Percentiles rank a stretch among this genome's conserved stretches.
phyloP scores from a whole-genome alignment of 1,139 yeast species.

The Hanseniaspora sp. region DNA sequence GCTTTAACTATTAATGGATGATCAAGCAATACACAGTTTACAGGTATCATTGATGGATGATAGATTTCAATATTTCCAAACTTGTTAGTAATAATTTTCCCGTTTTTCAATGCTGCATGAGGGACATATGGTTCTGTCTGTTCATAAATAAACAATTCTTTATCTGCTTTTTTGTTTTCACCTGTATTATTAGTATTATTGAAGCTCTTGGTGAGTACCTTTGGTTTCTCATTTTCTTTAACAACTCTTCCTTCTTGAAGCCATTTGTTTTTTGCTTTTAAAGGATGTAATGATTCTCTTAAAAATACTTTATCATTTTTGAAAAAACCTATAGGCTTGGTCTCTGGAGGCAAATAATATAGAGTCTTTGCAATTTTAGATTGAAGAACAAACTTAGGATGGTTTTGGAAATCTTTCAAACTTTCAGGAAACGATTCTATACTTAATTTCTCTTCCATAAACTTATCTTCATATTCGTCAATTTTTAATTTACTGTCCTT shows the following conservation, averaged over 20 bases:
- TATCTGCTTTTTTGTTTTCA: constrained; percentile 34
- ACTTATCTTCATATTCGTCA: constrained; percentile 62
- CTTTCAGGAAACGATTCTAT: constrained; percentile 83
- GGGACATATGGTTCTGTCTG: constrained; percentile 68
- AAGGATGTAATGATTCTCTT: constrained; percentile 49
- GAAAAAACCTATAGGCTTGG: constrained; percentile 63
- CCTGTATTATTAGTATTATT: constrained; percentile 31
- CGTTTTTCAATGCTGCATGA: constrained; percentile 45
- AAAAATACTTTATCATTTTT: constrained; percentile 46
- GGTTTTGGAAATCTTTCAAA: constrained; percentile 71
- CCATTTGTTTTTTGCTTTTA: constrained; percentile 78
- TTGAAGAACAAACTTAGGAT: constrained; percentile 78
- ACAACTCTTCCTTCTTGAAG: constrained; percentile 67
- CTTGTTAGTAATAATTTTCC: constrained; percentile 60
- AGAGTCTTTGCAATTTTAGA: constrained; percentile 45
- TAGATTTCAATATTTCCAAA: constrained; percentile 78
- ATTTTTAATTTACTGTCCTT: constrained; percentile 29
- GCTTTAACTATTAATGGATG: constrained; percentile 53
- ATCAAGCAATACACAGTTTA: constrained; percentile 56
- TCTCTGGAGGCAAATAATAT: constrained; percentile 60
- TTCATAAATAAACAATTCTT: constrained; percentile 58
- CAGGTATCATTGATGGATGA: constrained; percentile 69
- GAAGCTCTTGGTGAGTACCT: constrained; percentile 20
- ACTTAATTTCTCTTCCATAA: constrained; percentile 53
- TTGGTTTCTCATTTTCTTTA: constrained; percentile 45